Conservation (phyloP, 345 rosid genomes). For the Aurinia saxatilis region DNA sequence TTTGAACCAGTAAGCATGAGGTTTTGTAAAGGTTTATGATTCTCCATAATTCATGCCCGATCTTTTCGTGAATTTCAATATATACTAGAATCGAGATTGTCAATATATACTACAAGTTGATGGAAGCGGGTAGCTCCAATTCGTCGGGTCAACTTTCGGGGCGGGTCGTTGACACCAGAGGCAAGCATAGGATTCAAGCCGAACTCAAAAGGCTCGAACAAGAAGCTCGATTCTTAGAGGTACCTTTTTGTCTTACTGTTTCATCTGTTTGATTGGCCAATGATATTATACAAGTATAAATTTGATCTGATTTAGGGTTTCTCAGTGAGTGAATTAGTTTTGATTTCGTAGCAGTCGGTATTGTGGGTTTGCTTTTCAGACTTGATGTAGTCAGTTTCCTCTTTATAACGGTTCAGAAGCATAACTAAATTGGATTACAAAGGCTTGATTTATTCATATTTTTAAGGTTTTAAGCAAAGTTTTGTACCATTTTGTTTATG, state of each 20-base stretch:
- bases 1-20: slow-evolving; percentile 19
- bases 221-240: slow-evolving; percentile 74
- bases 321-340: too few relatives aligned
- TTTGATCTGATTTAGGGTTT: too few relatives aligned
- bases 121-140: slow-evolving; percentile 55
- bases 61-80: slow-evolving; percentile 21
- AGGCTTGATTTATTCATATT: background rate
- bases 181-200: slow-evolving; percentile 74
- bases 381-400: too few relatives aligned
- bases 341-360: background rate
- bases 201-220: slow-evolving; percentile 76
- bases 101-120: too few relatives aligned
- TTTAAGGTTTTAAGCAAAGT: background rate
- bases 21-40: slow-evolving; percentile 38
- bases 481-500: background rate
- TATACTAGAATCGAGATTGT: too few relatives aligned
- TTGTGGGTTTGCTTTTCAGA: background rate
- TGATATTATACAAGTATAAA: too few relatives aligned
- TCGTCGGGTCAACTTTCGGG: slow-evolving; percentile 40
- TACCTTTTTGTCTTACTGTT: too few relatives aligned
- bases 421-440: too few relatives aligned
- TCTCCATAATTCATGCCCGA: background rate
- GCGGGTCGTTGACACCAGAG: slow-evolving; percentile 48
- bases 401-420: too few relatives aligned
- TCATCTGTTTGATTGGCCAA: too few relatives aligned